Evolutionary conservation across 2,329 filamentous ascomycete species (phyloP).

Genomic region (Diplodia corticola): DNA sequence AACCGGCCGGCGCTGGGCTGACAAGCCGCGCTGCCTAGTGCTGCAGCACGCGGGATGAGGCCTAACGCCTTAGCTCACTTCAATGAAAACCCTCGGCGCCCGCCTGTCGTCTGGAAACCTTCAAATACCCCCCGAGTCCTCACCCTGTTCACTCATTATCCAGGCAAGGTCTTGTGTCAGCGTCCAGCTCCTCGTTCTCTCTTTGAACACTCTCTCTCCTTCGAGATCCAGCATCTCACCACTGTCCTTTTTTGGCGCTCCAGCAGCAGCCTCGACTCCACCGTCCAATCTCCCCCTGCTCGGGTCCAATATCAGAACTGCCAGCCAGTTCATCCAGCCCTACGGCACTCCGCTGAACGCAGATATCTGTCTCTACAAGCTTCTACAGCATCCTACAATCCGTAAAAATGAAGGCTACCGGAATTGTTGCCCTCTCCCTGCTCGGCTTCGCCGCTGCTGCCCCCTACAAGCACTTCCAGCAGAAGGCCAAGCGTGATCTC

Average conservation of each 20-base stretch:
- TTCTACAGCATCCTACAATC: conserved; percentile 25
- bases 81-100: conserved; percentile 4
- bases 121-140: conserved; percentile 13
- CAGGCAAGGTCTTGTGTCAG: conserved; percentile 2
- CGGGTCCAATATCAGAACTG: conserved; percentile 17
- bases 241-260: conserved; percentile 21
- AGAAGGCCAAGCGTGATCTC: conserved; percentile 37
- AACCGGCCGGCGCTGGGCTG: conserved; percentile 17
- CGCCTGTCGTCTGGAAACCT: not conserved
- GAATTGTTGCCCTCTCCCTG: conserved; percentile 37
- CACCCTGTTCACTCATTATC: not conserved
- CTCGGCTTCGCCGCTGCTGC: conserved; percentile 38
- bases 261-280: conserved; percentile 6
- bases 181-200: conserved; percentile 14
- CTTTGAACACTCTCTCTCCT: conserved; percentile 17
- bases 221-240: conserved; percentile 11
- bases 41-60: conserved; percentile 1
- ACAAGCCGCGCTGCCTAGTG: conserved; percentile 15
- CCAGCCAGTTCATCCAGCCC: conserved; percentile 14
- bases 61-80: not conserved
- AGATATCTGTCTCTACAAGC: conserved; percentile 4
- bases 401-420: conserved; percentile 40
- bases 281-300: not conserved
- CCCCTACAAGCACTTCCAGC: conserved; percentile 25
- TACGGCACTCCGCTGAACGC: not conserved